Conservation (phyloP, 768 basidiomycete genomes). For the Rhodotorula taiwanensis region DNA sequence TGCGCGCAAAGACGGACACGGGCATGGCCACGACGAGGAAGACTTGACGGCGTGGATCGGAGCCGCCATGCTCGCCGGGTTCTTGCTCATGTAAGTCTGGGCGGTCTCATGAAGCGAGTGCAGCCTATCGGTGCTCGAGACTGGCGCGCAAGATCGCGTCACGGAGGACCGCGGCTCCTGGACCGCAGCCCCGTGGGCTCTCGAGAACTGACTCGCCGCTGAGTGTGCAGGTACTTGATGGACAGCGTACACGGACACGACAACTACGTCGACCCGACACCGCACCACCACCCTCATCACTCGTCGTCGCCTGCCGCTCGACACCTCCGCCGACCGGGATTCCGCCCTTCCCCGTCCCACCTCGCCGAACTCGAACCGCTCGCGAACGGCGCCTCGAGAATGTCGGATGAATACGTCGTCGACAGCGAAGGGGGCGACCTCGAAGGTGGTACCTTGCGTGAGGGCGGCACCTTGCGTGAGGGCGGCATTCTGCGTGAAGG, state of each 20-base stretch:
- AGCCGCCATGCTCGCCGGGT: slow-evolving; percentile 41
- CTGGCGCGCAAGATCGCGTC: too few species aligned
- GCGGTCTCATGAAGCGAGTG: too few species aligned
- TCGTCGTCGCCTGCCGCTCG: background rate
- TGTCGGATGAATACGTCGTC: too few species aligned
- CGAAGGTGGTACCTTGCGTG: too few species aligned
- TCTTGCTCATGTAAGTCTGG: slow-evolving; percentile 39
- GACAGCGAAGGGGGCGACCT: too few species aligned
- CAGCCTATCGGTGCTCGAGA: too few species aligned
- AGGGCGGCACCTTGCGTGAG: too few species aligned
- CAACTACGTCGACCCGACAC: slow-evolving; percentile 12
- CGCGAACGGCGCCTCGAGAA: too few species aligned
- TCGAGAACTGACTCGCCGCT: background rate
- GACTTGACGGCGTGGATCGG: slow-evolving; percentile 42
- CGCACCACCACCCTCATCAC: background rate
- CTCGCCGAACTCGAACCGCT: slow-evolving; percentile 41
- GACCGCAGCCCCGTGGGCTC: slow-evolving; percentile 9
- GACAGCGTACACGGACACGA: slow-evolving; percentile 31
- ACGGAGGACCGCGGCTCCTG: too few species aligned
- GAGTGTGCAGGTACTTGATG: slow-evolving; percentile 49
- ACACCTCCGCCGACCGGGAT: slow-evolving; percentile 32
- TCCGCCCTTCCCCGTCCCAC: slow-evolving; percentile 43
- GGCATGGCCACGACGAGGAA: slow-evolving; percentile 18
- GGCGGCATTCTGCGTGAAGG: too few species aligned
- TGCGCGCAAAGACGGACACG: background rate